Base-by-base conservation (phyloP, 2,329 filamentous ascomycete species). In the Verticillium longisporum region DNA sequence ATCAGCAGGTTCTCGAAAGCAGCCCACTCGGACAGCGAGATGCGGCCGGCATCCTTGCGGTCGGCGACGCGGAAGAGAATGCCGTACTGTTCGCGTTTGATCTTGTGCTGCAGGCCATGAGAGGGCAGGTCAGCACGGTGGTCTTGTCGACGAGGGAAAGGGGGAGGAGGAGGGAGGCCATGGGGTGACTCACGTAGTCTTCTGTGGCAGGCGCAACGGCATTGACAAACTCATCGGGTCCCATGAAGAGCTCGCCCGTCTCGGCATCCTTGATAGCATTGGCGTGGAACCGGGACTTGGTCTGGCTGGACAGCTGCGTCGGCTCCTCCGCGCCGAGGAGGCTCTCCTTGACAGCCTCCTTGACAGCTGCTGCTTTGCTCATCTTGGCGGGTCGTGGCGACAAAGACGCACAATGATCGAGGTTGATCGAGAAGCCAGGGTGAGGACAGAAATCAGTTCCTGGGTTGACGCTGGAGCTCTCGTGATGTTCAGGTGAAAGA, bases 31-130 rank as follows among this genome's bases (percentile, higher is more conserved):
- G 87, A 81, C 60, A 98, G 79, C 68, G 80, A 90, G 68, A 99
- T 82, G 68, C 84, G 88, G 65, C 93, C 93, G 55, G 80, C 80
- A 67, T 81, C 84, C 66, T 85, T 86, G 68, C 91, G 87, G 76
- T 99, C 95, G 69, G 95, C 95, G 62, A 99, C 90, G 65, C 83
- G 82, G 77, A 99, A 99, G 56, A 99, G 89, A 71, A 99, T 90
- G 59, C 88, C 88, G 77, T 97, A 99, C 75, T 98, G 95, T 69
- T 96, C 90, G 68, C 94, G 88, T 78, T 92, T 91, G 80, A 99
- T 98, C 77, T 99, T 99, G 82, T 97, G 93, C 94, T 98, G 72
- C 67, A 65, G 55, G n/a, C 26, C 45, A 33, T 56, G 53, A 36
- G 57, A 50, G 54, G 26, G 11, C n/a, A 18, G 18, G 57, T 50